Percentiles rank a stretch among this genome's conserved stretches.
Evolutionary conservation across 345 rosid genomes (phyloP).

Genomic region (Populus deltoides): DNA sequence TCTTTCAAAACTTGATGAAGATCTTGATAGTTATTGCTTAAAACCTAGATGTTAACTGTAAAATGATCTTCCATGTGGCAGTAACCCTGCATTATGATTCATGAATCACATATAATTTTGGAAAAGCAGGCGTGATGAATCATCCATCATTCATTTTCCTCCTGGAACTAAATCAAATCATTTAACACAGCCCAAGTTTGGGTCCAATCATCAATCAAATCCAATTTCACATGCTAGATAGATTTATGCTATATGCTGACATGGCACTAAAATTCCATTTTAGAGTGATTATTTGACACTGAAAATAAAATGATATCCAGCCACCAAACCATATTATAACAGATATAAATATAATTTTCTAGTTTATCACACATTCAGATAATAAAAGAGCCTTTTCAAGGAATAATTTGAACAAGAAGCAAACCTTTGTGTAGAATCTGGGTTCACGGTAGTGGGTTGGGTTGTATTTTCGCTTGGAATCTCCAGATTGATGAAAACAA

Average conservation of each 20-base stretch:
- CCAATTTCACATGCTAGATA: background rate
- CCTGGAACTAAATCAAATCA: background rate
- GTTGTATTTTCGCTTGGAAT: conserved; percentile 66
- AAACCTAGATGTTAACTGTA: background rate
- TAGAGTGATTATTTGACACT: background rate
- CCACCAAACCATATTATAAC: background rate
- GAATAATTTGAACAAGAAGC: conserved; percentile 1
- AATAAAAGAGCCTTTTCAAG: background rate
- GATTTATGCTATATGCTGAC: background rate
- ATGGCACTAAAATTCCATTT: background rate
- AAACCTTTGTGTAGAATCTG: conserved; percentile 84
- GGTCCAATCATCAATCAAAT: background rate
- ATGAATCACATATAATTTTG: background rate
- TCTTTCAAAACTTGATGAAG: background rate
- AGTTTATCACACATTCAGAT: background rate
- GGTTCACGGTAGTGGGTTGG: conserved; percentile 99
- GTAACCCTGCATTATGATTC: background rate
- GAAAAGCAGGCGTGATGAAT: background rate
- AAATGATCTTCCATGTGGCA: background rate
- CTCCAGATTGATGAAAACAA: conserved; percentile 96
- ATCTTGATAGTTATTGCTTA: background rate
- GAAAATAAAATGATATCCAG: background rate
- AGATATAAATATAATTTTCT: background rate
- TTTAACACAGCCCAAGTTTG: background rate
- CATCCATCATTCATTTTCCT: background rate